phyloP scores from a whole-genome alignment of 2,329 filamentous ascomycete genomes.

The Dryadomyces sulphureus region DNA sequence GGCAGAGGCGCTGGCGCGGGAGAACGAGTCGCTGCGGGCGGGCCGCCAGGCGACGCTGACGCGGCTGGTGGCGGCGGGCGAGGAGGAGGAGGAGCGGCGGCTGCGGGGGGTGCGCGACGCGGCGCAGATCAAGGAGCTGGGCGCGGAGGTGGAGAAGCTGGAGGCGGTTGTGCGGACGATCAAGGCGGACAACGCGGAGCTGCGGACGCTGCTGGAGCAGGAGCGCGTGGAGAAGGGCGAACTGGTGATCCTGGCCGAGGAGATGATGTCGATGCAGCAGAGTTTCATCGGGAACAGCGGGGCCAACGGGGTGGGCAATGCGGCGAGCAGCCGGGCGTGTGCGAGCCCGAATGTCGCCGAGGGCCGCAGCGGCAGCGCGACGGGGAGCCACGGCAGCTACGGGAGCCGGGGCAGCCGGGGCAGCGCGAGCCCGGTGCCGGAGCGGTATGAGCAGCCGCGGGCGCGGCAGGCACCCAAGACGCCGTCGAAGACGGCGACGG shows the following conservation, averaged over 20 bases:
- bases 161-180: conserved; percentile 57
- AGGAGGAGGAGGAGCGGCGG: conserved; percentile 38
- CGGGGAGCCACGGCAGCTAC: not conserved
- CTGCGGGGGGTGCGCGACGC: conserved; percentile 48
- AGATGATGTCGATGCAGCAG: conserved; percentile 59
- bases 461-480: not conserved
- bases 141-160: conserved; percentile 61
- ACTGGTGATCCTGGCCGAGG: conserved; percentile 65
- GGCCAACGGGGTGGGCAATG: not conserved
- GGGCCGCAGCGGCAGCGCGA: not conserved
- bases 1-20: conserved; percentile 52
- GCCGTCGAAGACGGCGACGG: conserved; percentile 5
- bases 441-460: not conserved
- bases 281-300: conserved; percentile 22
- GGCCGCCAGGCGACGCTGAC: conserved; percentile 53
- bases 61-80: conserved; percentile 32
- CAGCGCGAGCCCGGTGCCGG: not conserved
- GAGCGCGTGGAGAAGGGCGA: conserved; percentile 76
- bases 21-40: conserved; percentile 59
- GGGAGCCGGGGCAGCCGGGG: not conserved
- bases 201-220: conserved; percentile 51
- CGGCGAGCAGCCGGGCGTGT: not conserved
- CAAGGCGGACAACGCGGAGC: conserved; percentile 51
- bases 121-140: conserved; percentile 52
- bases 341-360: not conserved